These are phyloP conservation scores for Candida sphagnicola DNA, from an alignment of 805 yeast genomes.

Conservation along the genomic window DNA sequence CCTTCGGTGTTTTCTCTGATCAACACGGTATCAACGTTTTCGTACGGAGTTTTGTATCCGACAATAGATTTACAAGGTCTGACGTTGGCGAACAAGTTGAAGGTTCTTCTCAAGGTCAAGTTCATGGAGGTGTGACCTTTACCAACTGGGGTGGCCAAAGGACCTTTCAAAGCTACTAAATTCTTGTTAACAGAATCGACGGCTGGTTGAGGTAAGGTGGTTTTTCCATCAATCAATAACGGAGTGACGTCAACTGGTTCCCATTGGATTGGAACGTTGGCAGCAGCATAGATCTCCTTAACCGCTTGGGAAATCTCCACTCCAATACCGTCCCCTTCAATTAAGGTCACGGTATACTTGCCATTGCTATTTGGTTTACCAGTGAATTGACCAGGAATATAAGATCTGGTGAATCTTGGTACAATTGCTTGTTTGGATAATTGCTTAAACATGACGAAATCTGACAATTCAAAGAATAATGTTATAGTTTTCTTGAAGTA, in stretches of 20 bases:
- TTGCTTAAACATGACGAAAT: conserved; percentile 33
- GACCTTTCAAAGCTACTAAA: conserved; percentile 96
- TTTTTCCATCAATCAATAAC: conserved; percentile 82
- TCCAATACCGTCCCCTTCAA: conserved; percentile 98
- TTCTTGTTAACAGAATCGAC: conserved; percentile 89
- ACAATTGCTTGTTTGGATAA: conserved; percentile 20
- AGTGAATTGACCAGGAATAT: conserved; percentile 64
- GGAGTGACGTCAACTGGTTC: conserved; percentile 97
- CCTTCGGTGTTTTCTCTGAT: conserved; percentile 99
- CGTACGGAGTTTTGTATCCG: conserved; percentile 90
- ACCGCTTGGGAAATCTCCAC: conserved; percentile 93
- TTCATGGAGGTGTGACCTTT: conserved; percentile 98
- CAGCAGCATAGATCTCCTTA: conserved; percentile 88
- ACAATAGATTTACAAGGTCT: conserved; percentile 93
- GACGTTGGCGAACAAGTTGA: conserved; percentile 93
- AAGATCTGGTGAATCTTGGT: conserved; percentile 36
- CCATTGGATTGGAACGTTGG: conserved; percentile 95
- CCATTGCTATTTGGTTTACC: conserved; percentile 70
- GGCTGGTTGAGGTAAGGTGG: conserved; percentile 89
- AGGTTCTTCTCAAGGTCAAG: conserved; percentile 95
- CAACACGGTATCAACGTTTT: conserved; percentile 87
- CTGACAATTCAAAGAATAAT: not conserved
- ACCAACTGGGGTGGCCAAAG: conserved; percentile 97
- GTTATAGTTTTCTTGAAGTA: too few relatives aligned
- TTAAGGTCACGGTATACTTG: conserved; percentile 87